Base-by-base conservation (phyloP, 2,329 filamentous ascomycete species). In the Sclerotinia glacialis region DNA sequence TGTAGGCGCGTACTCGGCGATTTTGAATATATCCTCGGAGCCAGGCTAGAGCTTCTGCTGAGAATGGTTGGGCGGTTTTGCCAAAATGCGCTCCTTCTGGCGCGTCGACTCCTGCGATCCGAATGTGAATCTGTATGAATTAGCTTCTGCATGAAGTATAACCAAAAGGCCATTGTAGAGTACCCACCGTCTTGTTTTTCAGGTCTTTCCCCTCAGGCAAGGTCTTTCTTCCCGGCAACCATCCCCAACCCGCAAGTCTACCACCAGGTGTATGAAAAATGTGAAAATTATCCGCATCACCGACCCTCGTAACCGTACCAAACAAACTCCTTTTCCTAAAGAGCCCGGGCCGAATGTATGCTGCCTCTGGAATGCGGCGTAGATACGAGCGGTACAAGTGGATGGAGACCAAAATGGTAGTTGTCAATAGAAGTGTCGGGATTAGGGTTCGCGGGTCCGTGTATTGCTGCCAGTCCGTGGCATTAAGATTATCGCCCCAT, bases 191-290 rank as follows among this genome's bases (percentile, higher is more conserved):
- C 71, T 89, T 87, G 68, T 89, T 87, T 75, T 86, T 91, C 69
- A 97, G 79, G 40, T 87, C 85, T 75, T 84, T 89, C 67, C 83
- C 86, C 16, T 80, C 83, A 1, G 93, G 93, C 8, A 97, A 83
- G 67, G 79, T 88, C 74, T 92, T 83, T 77, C 65, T 49, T 50
- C 85, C 82, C 7, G 85, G 89, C 70, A 95, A 75, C 92, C 92
- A 96, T n/a, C 90, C 93, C 95, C 95, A 99, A 64, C 95, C 95
- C 14, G 89, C 84, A 62, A 93, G 78, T 71, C 88, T 84, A 14
- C 95, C 95, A n/a, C 94, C 94, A 0, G 95, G 95, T 0, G 93
- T 98, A 78, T 99, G 95, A 77, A 90, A 99, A 58, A 99, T 78
- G 72, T 95, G 90, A 77, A 99, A 97, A 76, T 94, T 94, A 78